A percentile compares a stretch with the other conserved stretches of the same genome.
Conservation (phyloP, 2,329 filamentous ascomycete species). For the Nigrospora oryzae region DNA sequence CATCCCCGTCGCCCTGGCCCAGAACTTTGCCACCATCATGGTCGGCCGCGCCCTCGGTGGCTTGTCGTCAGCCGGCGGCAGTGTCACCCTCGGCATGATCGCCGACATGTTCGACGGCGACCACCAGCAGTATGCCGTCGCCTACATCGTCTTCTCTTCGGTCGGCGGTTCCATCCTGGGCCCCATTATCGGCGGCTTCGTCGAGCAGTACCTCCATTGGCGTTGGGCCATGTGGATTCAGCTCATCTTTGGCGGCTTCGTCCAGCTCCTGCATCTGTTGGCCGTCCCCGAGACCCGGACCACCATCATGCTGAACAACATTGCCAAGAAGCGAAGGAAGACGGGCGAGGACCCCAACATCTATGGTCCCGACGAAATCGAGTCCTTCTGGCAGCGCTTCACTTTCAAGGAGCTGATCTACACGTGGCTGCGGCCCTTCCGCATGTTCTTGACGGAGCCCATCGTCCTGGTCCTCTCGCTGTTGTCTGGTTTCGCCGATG, state of each 20-base stretch:
- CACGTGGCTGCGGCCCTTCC: conserved; percentile 53
- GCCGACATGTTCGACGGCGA: conserved; percentile 67
- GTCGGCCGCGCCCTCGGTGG: conserved; percentile 64
- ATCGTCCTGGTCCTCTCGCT: conserved; percentile 55
- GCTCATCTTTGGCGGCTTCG: conserved; percentile 64
- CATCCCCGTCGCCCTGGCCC: conserved; percentile 62
- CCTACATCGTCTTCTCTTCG: conserved; percentile 70
- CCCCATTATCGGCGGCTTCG: conserved; percentile 71
- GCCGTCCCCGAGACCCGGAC: conserved; percentile 71
- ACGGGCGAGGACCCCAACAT: conserved; percentile 50
- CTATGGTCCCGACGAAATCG: conserved; percentile 66
- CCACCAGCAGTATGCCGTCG: conserved; percentile 66
- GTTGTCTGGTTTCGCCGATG: conserved; percentile 55
- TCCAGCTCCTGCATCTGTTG: conserved; percentile 59
- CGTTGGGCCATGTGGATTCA: conserved; percentile 72
- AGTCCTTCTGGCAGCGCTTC: conserved; percentile 26
- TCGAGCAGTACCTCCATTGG: conserved; percentile 60
- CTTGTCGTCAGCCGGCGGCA: conserved; percentile 63
- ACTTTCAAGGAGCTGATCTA: conserved; percentile 31
- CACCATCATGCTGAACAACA: conserved; percentile 69
- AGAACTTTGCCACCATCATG: conserved; percentile 63
- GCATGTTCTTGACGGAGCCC: conserved; percentile 56
- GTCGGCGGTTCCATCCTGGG: conserved; percentile 71
- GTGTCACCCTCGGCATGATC: conserved; percentile 67
- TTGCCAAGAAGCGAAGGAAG: conserved; percentile 66